Percentiles rank a stretch among this genome's conserved stretches.
These are phyloP conservation scores for Magnaporthiopsis incrustans DNA, from an alignment of 2,329 filamentous ascomycete genomes.

Conservation along the genomic window DNA sequence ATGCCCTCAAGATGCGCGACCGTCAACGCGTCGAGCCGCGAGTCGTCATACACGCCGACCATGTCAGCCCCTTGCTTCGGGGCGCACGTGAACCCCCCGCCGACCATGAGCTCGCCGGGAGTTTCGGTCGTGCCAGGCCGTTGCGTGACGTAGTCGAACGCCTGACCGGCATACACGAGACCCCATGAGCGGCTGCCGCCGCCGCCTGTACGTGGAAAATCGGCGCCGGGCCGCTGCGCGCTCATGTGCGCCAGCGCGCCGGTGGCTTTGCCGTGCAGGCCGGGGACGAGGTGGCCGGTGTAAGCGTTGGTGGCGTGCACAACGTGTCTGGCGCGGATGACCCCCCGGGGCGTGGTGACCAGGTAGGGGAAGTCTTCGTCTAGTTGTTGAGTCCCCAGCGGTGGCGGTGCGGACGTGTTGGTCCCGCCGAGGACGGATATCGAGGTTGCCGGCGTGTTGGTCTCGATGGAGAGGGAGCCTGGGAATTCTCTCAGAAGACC, in stretches of 20 bases:
- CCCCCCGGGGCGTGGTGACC: constrained; percentile 16
- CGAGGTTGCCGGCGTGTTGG: constrained; percentile 21
- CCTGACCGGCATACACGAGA: too few species aligned
- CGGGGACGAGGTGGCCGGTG: constrained; percentile 17
- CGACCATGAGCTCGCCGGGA: constrained; percentile 42
- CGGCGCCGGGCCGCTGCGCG: constrained; percentile 32
- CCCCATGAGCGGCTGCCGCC: too few species aligned
- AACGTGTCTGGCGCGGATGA: constrained; percentile 13
- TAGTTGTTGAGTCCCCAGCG: constrained; percentile 31
- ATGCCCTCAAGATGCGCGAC: constrained; percentile 32
- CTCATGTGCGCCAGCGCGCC: constrained; percentile 41
- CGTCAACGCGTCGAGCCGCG: constrained; percentile 28
- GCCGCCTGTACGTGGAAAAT: constrained; percentile 17
- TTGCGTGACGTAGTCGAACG: too few species aligned
- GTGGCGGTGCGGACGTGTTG: constrained; percentile 41
- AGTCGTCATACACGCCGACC: constrained; percentile 40
- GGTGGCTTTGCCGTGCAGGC: constrained; percentile 34
- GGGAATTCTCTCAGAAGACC: constrained; percentile 26
- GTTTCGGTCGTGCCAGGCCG: too few species aligned
- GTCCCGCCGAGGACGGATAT: constrained; percentile 47
- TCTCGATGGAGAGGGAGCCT: constrained; percentile 11
- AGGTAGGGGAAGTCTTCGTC: constrained; percentile 9
- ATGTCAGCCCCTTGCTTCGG: constrained; percentile 33
- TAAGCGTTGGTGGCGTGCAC: constrained; percentile 22
- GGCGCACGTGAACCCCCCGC: constrained; percentile 41